A percentile compares a stretch with the other conserved stretches of the same genome.
Evolutionary conservation across 1,139 yeast species (phyloP).

Genomic region (Meyerozyma sp.): DNA sequence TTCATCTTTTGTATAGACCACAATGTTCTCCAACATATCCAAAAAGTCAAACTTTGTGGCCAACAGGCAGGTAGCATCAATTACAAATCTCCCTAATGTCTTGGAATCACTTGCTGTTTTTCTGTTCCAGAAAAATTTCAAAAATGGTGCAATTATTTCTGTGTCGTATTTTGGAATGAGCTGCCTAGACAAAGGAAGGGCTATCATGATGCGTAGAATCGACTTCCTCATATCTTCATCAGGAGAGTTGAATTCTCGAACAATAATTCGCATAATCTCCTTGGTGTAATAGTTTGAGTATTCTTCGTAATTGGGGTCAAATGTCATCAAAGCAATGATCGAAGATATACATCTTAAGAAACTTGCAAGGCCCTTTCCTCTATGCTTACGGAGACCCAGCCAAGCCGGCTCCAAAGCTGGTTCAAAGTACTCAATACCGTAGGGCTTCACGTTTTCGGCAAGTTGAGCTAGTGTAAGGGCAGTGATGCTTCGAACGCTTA

Average conservation of each 20-base stretch:
- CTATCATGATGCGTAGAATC: slow-evolving; percentile 42
- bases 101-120: slow-evolving; percentile 53
- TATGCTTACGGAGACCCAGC: slow-evolving; percentile 69
- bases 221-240: slow-evolving; percentile 87
- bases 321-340: slow-evolving; percentile 78
- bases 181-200: slow-evolving; percentile 27
- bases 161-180: slow-evolving; percentile 23
- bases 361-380: slow-evolving; percentile 76
- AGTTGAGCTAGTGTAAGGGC: slow-evolving; percentile 69
- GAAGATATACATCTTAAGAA: slow-evolving; percentile 77
- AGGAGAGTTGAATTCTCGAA: slow-evolving; percentile 73
- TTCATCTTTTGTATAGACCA: slow-evolving; percentile 68
- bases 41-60: slow-evolving; percentile 66
- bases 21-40: slow-evolving; percentile 52
- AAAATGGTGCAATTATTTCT: slow-evolving; percentile 58
- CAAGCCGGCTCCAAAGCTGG: slow-evolving; percentile 68
- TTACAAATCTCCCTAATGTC: slow-evolving; percentile 52
- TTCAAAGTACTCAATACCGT: slow-evolving; percentile 87
- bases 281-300: slow-evolving; percentile 74
- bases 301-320: slow-evolving; percentile 49
- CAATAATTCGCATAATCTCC: slow-evolving; percentile 62
- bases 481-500: slow-evolving; percentile 61
- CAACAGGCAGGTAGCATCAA: slow-evolving; percentile 66
- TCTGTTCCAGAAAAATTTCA: slow-evolving; percentile 74
- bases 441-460: slow-evolving; percentile 86